A percentile compares a stretch with the other conserved stretches of the same genome.
Evolutionary conservation across 371 early-diverging fungal genomes (phyloP).

Genomic region (Chytridiales sp.): DNA sequence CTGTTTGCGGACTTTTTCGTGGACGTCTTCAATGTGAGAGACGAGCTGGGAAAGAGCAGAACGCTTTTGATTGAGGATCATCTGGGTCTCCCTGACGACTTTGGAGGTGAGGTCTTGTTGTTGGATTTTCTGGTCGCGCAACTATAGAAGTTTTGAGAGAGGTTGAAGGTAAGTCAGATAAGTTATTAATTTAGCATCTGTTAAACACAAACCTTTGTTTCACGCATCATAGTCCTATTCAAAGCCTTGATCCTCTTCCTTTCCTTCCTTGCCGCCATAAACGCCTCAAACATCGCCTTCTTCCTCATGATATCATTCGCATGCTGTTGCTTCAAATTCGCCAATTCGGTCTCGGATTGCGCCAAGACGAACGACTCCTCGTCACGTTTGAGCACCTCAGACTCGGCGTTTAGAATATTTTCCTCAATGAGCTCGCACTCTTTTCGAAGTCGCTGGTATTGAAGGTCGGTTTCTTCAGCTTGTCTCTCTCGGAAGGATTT

Average conservation of each 20-base stretch:
- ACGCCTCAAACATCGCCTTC: conserved; percentile 2
- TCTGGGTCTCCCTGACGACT: neutral
- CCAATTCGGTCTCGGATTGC: neutral
- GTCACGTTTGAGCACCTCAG: no score
- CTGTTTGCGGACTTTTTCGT: conserved; percentile 35
- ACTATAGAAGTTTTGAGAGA: neutral
- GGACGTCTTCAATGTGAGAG: conserved; percentile 14
- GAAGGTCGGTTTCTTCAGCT: no score
- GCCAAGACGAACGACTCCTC: no score
- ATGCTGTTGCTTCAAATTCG: neutral
- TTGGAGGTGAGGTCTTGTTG: neutral
- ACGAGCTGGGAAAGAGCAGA: neutral
- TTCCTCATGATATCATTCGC: neutral
- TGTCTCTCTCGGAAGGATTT: no score
- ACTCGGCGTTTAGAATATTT: no score
- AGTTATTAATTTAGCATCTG: neutral
- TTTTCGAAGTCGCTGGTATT: no score
- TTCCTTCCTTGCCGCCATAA: neutral
- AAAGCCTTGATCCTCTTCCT: neutral
- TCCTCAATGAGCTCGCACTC: no score
- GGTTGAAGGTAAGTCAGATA: no score
- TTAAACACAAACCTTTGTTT: conserved; percentile 1
- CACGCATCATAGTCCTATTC: neutral
- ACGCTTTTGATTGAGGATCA: neutral
- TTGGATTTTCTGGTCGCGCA: neutral